Conservation (phyloP, 2,329 filamentous ascomycete genomes). For the Sphaerulina populicola region DNA sequence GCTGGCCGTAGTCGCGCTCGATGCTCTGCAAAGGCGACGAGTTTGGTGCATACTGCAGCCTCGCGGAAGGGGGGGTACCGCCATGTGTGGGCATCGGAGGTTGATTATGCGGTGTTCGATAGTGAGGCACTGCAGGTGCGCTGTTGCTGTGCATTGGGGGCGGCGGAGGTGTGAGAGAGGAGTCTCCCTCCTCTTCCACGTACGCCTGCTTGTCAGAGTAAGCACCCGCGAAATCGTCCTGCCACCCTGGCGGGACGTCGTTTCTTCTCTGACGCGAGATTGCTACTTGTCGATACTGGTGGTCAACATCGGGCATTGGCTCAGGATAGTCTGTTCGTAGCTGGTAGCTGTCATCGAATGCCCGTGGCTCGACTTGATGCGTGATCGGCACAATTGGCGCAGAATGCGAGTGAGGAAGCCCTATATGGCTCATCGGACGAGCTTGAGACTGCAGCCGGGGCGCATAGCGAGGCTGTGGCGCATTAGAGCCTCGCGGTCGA, state of each 20-base stretch:
- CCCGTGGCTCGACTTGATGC: constrained; percentile 40
- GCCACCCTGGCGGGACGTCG: constrained; percentile 26
- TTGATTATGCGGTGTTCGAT: constrained; percentile 13
- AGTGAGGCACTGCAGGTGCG: constrained; percentile 28
- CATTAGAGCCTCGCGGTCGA: constrained; percentile 26
- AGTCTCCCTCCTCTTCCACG: constrained; percentile 20
- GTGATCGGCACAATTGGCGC: constrained; percentile 47
- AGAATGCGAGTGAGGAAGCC: constrained; percentile 39
- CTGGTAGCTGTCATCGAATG: constrained; percentile 26
- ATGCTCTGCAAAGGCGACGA: constrained; percentile 28
- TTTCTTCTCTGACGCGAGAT: constrained; percentile 20
- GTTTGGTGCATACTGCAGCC: constrained; percentile 25
- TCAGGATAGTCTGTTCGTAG: constrained; percentile 27
- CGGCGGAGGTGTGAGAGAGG: constrained; percentile 29
- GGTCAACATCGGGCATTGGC: constrained; percentile 31
- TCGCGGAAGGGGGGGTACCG: constrained; percentile 19
- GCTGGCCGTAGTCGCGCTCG: constrained; percentile 24
- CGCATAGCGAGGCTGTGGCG: constrained; percentile 20
- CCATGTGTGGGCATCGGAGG: constrained; percentile 20
- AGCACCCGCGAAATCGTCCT: constrained; percentile 24
- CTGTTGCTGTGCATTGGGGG: constrained; percentile 34
- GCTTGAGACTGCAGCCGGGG: constrained; percentile 21
- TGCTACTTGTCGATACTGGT: constrained; percentile 26
- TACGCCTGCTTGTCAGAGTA: constrained; percentile 20
- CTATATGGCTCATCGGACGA: constrained; percentile 22